These are phyloP conservation scores for Entonaema liquescens DNA, from an alignment of 495 filamentous ascomycete genomes.

Conservation along the genomic window DNA sequence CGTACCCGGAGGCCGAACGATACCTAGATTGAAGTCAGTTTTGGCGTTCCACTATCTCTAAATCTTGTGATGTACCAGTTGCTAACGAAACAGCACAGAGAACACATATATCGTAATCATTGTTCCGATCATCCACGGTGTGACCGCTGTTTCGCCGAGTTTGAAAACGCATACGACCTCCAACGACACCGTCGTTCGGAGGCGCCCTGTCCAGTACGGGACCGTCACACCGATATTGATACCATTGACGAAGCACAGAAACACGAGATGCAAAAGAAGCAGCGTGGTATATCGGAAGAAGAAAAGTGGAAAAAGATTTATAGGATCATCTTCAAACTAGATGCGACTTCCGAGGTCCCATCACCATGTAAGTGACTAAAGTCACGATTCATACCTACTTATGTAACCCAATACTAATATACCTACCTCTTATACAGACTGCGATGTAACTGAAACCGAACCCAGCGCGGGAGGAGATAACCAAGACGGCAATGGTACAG, in stretches of 20 bases:
- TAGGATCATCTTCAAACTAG: conserved; percentile 29
- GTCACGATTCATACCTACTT: neutral
- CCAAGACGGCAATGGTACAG: neutral
- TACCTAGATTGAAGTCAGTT: conserved; percentile 36
- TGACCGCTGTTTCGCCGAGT: conserved; percentile 25
- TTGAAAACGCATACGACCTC: conserved; percentile 18
- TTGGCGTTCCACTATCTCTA: too few relatives aligned
- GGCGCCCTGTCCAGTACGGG: conserved; percentile 13
- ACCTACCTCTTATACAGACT: conserved; percentile 3
- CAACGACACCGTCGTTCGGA: conserved; percentile 21
- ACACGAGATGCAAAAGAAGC: conserved; percentile 24
- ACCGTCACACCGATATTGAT: conserved; percentile 3
- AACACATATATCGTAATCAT: conserved; percentile 39
- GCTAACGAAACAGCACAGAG: conserved; percentile 16
- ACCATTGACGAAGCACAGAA: conserved; percentile 31
- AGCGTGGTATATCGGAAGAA: conserved; percentile 26
- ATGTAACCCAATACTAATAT: neutral
- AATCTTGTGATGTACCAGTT: neutral
- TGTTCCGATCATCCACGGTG: conserved; percentile 9
- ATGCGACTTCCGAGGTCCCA: conserved; percentile 18
- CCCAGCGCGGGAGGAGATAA: neutral
- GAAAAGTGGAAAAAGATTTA: conserved; percentile 34
- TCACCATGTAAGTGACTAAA: conserved; percentile 29
- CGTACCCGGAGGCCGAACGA: conserved; percentile 17
- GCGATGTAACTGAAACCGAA: neutral